A percentile compares a stretch with the other conserved stretches of the same genome.
These are phyloP conservation scores for Phylloporus arenicola DNA, from an alignment of 768 basidiomycete species.

Conservation along the genomic window DNA sequence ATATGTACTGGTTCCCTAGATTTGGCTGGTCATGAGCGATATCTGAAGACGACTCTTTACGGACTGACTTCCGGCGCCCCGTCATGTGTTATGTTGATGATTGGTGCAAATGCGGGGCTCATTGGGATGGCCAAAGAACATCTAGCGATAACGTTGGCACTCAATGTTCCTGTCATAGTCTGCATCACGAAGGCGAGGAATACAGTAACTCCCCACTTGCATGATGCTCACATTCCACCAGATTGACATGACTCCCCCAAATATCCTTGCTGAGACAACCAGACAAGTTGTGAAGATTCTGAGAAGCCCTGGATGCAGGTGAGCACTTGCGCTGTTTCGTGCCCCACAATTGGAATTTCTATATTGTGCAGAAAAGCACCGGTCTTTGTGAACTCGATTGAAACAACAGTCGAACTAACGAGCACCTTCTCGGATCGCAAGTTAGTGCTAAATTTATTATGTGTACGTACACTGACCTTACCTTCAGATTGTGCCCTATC, in stretches of 20 bases:
- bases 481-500: slow-evolving; percentile 73
- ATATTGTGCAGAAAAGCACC: slow-evolving; percentile 57
- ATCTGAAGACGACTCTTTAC: slow-evolving; percentile 88
- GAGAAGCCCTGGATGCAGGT: slow-evolving; percentile 90
- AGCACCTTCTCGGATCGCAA: slow-evolving; percentile 68
- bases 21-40: slow-evolving; percentile 93
- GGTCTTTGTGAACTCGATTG: slow-evolving; percentile 77
- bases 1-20: slow-evolving; percentile 43
- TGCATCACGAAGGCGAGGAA: slow-evolving; percentile 83
- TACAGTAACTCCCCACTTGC: neutral
- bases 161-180: slow-evolving; percentile 89
- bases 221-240: slow-evolving; percentile 5
- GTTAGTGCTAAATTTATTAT: slow-evolving; percentile 34
- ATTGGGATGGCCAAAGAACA: slow-evolving; percentile 97
- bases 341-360: neutral
- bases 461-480: slow-evolving; percentile 2
- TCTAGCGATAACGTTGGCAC: slow-evolving; percentile 86
- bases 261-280: slow-evolving; percentile 85
- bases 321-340: slow-evolving; percentile 13
- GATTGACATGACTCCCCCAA: slow-evolving; percentile 97
- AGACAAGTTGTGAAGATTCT: slow-evolving; percentile 92
- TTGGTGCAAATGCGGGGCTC: slow-evolving; percentile 90
- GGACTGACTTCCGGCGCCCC: slow-evolving; percentile 93
- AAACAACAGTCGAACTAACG: slow-evolving; percentile 76
- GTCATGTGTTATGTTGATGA: slow-evolving; percentile 87